A percentile compares a stretch with the other conserved stretches of the same genome.
These are phyloP conservation scores for Edaphochlamys debaryana DNA, from an alignment of 139 green algal species.

Conservation along the genomic window DNA sequence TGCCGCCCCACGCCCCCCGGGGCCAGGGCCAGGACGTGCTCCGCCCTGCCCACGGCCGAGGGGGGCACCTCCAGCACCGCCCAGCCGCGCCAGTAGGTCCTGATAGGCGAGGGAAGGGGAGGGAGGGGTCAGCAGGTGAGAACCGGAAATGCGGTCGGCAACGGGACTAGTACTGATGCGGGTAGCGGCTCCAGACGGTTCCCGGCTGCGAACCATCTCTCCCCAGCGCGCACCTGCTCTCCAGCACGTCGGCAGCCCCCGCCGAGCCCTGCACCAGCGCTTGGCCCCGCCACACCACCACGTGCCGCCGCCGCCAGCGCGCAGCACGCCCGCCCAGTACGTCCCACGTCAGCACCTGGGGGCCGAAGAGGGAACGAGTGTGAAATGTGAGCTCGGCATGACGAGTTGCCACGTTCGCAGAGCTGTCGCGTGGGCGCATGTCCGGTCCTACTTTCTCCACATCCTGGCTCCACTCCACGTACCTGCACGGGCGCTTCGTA, in stretches of 20 bases:
- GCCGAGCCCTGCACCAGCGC: background rate
- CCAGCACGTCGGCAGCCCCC: too few species aligned
- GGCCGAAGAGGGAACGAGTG: too few species aligned
- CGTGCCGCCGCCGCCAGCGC: slow-evolving; percentile 43
- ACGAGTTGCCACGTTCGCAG: too few species aligned
- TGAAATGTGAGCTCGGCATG: too few species aligned
- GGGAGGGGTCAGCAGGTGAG: background rate
- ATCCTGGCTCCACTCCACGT: too few species aligned
- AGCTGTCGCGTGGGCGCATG: too few species aligned
- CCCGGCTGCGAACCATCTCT: too few species aligned
- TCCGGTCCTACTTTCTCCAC: too few species aligned
- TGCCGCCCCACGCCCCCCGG: background rate
- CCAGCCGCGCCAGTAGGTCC: slow-evolving; percentile 10
- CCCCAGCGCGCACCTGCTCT: background rate
- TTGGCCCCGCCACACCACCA: slow-evolving; percentile 48
- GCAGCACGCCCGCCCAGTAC: slow-evolving; percentile 30
- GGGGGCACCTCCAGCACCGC: slow-evolving; percentile 6
- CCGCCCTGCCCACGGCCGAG: background rate
- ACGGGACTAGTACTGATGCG: too few species aligned
- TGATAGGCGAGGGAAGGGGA: background rate
- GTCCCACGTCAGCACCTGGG: slow-evolving; percentile 48
- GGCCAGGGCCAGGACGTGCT: slow-evolving; percentile 19
- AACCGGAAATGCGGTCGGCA: too few species aligned
- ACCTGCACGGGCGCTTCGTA: background rate
- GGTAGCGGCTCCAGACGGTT: too few species aligned